These are phyloP conservation scores for Camillea tinctor DNA, from an alignment of 2,329 filamentous ascomycete species.

Conservation along the genomic window DNA sequence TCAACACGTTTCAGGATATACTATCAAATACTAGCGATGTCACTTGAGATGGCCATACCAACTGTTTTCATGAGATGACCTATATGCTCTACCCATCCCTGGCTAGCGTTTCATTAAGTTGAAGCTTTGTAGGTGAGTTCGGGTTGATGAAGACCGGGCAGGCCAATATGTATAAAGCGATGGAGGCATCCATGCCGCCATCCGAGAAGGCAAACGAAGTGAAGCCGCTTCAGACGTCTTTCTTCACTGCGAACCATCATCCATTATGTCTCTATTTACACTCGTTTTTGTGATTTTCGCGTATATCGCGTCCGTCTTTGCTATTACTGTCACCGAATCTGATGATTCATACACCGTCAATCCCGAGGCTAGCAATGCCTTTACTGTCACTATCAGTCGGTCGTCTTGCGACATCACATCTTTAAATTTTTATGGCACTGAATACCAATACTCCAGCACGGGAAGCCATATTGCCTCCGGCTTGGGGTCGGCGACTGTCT, in stretches of 20 bases:
- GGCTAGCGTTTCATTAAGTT: too few species aligned
- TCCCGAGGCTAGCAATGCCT: conserved; percentile 28
- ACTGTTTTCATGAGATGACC: too few species aligned
- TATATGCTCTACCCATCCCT: too few species aligned
- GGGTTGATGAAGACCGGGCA: background rate
- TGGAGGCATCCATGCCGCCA: background rate
- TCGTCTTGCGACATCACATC: conserved; percentile 54
- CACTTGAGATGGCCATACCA: too few species aligned
- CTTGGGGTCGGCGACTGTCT: conserved; percentile 49
- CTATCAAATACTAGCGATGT: too few species aligned
- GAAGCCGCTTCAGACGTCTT: background rate
- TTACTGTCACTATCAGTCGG: conserved; percentile 27
- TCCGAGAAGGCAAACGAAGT: background rate
- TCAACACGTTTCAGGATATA: too few species aligned
- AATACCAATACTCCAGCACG: conserved; percentile 48
- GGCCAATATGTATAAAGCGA: background rate
- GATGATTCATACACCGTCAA: conserved; percentile 26
- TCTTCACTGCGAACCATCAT: background rate
- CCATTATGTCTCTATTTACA: background rate
- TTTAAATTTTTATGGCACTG: conserved; percentile 47
- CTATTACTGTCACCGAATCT: conserved; percentile 26
- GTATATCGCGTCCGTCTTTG: conserved; percentile 21
- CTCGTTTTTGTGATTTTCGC: conserved; percentile 15
- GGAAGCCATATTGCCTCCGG: conserved; percentile 54
- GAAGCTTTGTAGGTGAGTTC: too few species aligned